phyloP scores from a whole-genome alignment of 371 early-diverging fungal genomes.

The Apophysomyces elegans region DNA sequence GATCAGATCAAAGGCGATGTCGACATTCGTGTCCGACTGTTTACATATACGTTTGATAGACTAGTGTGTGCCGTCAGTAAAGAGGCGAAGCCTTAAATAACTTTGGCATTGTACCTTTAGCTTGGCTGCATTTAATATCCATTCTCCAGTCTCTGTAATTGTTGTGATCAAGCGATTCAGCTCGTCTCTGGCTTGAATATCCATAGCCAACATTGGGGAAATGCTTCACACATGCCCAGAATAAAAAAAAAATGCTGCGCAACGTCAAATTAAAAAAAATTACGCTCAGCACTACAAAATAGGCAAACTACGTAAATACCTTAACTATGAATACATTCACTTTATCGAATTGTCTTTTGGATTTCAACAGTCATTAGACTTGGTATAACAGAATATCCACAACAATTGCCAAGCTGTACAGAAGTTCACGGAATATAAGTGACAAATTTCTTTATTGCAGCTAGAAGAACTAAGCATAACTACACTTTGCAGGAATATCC shows the following conservation, averaged over 20 bases:
- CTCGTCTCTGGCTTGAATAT: slow-evolving; percentile 26
- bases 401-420: neutral
- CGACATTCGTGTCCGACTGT: slow-evolving; percentile 47
- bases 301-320: too few relatives aligned
- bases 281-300: too few relatives aligned
- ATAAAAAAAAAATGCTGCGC: too few relatives aligned
- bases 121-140: slow-evolving; percentile 31
- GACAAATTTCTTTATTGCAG: neutral
- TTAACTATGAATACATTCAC: too few relatives aligned
- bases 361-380: too few relatives aligned
- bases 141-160: slow-evolving; percentile 52
- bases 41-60: slow-evolving; percentile 63
- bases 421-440: neutral
- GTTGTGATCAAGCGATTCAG: slow-evolving; percentile 29
- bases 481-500: neutral
- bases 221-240: too few relatives aligned
- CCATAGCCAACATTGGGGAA: slow-evolving; percentile 21
- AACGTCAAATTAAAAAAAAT: too few relatives aligned
- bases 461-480: neutral
- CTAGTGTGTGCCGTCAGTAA: slow-evolving; percentile 19
- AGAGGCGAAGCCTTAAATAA: neutral
- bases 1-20: slow-evolving; percentile 47
- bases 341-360: too few relatives aligned
- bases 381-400: neutral
- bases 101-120: slow-evolving; percentile 31